Percentiles rank a stretch among this genome's conserved stretches.
These are phyloP conservation scores for Aureobasidium sp. DNA, from an alignment of 2,329 filamentous ascomycete genomes.

Conservation along the genomic window DNA sequence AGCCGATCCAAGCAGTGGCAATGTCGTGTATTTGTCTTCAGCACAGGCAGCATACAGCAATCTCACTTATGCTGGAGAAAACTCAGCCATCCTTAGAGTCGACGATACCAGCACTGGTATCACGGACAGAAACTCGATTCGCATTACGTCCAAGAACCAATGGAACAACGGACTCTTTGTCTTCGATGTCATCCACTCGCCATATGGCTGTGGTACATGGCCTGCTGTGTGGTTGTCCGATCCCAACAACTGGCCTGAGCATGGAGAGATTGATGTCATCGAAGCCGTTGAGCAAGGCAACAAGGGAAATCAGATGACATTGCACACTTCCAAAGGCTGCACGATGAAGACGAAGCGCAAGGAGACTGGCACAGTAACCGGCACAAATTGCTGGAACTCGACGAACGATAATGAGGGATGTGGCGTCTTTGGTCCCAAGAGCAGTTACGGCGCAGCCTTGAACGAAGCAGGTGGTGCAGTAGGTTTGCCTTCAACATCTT, in stretches of 20 bases:
- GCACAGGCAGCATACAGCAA: conserved; percentile 17
- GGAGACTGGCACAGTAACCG: conserved; percentile 22
- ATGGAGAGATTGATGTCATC: conserved; percentile 29
- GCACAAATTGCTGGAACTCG: conserved; percentile 20
- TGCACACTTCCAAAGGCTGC: conserved; percentile 26
- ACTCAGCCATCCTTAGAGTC: conserved; percentile 20
- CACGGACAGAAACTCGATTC: conserved; percentile 53
- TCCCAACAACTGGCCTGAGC: conserved; percentile 48
- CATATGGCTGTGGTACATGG: conserved; percentile 57
- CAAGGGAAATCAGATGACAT: conserved; percentile 20
- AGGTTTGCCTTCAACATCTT: conserved; percentile 16
- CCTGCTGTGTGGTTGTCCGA: conserved; percentile 59
- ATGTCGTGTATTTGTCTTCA: conserved; percentile 35
- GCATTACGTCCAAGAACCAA: conserved; percentile 51
- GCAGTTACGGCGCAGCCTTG: conserved; percentile 25
- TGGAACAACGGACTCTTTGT: conserved; percentile 58
- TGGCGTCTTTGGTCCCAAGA: conserved; percentile 18
- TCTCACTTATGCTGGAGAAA: conserved; percentile 21
- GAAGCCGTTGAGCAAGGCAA: conserved; percentile 28
- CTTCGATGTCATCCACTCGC: conserved; percentile 57
- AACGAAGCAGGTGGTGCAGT: conserved; percentile 26
- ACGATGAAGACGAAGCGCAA: conserved; percentile 27
- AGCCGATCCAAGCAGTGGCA: conserved; percentile 41
- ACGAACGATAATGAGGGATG: conserved; percentile 24
- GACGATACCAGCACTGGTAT: conserved; percentile 19